Conservation (phyloP, 2,329 filamentous ascomycete genomes). For the Ramularia collo-cygni region DNA sequence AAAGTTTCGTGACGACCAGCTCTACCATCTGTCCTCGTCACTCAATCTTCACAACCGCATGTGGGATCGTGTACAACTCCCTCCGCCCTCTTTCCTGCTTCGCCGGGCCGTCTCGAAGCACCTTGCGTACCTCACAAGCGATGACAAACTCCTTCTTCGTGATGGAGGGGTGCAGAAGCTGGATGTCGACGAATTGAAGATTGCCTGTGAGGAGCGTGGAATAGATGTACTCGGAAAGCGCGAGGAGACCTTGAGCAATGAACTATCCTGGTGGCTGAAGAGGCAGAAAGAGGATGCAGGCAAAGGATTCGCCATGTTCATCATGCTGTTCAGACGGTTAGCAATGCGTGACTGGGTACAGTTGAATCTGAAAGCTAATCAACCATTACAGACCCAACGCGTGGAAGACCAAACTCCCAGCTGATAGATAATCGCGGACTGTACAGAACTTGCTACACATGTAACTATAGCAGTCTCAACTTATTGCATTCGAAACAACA, state of each 20-base stretch:
- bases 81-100: conserved; percentile 47
- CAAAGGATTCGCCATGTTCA: conserved; percentile 21
- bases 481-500: too few relatives aligned
- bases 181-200: conserved; percentile 31
- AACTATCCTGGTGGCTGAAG: conserved; percentile 36
- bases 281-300: conserved; percentile 34
- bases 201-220: conserved; percentile 33
- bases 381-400: conserved; percentile 13
- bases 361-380: conserved; percentile 16
- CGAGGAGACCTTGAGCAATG: conserved; percentile 21
- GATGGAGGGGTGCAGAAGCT: conserved; percentile 49
- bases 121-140: conserved; percentile 58
- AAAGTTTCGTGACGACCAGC: conserved; percentile 31
- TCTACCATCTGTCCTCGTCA: conserved; percentile 36
- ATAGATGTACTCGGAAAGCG: conserved; percentile 27
- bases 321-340: conserved; percentile 31
- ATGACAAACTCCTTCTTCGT: conserved; percentile 61
- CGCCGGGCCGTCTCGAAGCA: conserved; percentile 46
- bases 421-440: too few relatives aligned
- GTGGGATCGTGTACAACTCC: conserved; percentile 41
- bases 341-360: conserved; percentile 17
- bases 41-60: conserved; percentile 35
- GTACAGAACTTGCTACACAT: too few relatives aligned
- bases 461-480: too few relatives aligned
- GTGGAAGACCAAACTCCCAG: conserved; percentile 8